Evolutionary conservation across 2,329 filamentous ascomycete species (phyloP), one percentile per base, ranked within the genome.

Genomic region (Mollisiaceae sp.): DNA sequence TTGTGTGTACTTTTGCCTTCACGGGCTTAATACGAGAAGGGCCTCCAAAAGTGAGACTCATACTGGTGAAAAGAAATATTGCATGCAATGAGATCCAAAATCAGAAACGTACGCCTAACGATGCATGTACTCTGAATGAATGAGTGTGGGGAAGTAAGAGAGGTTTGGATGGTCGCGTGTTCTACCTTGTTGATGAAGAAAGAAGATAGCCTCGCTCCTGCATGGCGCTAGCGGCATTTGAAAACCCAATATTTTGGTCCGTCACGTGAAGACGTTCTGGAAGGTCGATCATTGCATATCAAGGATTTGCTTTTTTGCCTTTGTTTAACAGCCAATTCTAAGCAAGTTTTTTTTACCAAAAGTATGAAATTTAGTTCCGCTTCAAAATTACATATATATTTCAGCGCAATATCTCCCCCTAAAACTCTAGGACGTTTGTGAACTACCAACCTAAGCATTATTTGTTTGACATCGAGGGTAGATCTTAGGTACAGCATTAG

Each of bases 31-130:
- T 61, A 8, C 43, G 32, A 15, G 63, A 57, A 20, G 61, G 61
- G 14, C 58, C 58, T 9, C 58, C 58, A 35, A 65, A 61, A 22
- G 41, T 63, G n/a, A 41, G 38, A 41, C 15, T 41, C 50, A 54
- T 54, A 15, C 24, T 54, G 50, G 11, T 24, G 50, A 27, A 39
- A 36, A 24, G 22, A 35, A 38, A 24, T 32, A 61, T 14, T 6
- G 2, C 18, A 54, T 54, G 22, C 12, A 27, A 54, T 32, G 12
- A 22, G n/a, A 50, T 50, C 45, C 45, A 50, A 50, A 54, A 32
- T 4, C 50, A 3, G 50, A 18, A 54, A 32, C 4, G 22, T 8
- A 54, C 50, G 50, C 50, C 50, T 54, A 27, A 32, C 32, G n/a
- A 54, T 54, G 50, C 50, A 54, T 5, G 32, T 54, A 35, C 14